Percentiles rank a stretch among this genome's conserved stretches.
Evolutionary conservation across 1,139 yeast species (phyloP).

Genomic region (Nadsonia commutata): DNA sequence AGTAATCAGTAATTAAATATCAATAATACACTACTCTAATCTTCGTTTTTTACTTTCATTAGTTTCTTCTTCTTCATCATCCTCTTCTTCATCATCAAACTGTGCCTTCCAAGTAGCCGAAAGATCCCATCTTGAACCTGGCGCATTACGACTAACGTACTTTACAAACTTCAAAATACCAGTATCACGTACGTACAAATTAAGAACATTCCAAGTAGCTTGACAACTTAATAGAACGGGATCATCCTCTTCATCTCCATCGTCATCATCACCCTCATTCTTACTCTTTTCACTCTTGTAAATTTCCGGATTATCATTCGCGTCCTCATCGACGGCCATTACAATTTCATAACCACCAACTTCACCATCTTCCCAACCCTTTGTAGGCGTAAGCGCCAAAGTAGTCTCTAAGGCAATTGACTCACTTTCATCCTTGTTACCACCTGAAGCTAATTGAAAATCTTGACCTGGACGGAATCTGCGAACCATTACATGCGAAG

Average conservation of each 20-base stretch:
- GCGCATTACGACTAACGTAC: constrained; percentile 77
- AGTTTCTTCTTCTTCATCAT: constrained; percentile 16
- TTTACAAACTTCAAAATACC: constrained; percentile 80
- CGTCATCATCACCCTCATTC: constrained; percentile 39
- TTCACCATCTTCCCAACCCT: constrained; percentile 78
- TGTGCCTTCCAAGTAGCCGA: constrained; percentile 66
- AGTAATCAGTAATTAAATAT: not conserved
- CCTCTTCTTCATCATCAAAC: constrained; percentile 26
- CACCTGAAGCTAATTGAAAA: constrained; percentile 75
- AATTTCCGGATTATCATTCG: constrained; percentile 17
- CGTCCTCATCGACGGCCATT: constrained; percentile 27
- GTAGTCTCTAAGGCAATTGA: constrained; percentile 47
- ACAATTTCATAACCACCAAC: constrained; percentile 89
- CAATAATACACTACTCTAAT: too few relatives aligned
- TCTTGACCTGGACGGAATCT: constrained; percentile 93
- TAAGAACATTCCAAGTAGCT: constrained; percentile 72
- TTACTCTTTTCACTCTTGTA: constrained; percentile 19
- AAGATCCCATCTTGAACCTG: constrained; percentile 89
- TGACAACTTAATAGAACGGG: constrained; percentile 68
- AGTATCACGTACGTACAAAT: constrained; percentile 69
- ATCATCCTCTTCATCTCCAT: constrained; percentile 48
- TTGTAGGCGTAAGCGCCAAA: constrained; percentile 60
- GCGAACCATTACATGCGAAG: constrained; percentile 59
- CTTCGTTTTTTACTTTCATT: constrained; percentile 11
- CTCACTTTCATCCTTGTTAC: constrained; percentile 8